Evolutionary conservation across 768 basidiomycete species (phyloP).

Genomic region (Russula dissimulans): DNA sequence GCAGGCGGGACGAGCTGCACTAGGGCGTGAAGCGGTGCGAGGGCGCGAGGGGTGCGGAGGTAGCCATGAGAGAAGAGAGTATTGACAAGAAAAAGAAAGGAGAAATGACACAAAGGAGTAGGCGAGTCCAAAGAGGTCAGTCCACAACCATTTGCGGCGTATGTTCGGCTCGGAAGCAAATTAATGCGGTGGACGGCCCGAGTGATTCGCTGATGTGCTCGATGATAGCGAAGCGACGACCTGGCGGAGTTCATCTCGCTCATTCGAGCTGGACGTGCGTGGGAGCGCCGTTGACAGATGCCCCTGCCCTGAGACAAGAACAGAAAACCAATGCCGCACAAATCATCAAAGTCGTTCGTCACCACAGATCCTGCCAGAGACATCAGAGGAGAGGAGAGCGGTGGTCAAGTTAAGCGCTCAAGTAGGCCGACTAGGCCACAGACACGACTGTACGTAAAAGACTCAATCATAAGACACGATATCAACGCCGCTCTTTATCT

Average conservation of each 20-base stretch:
- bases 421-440: not conserved
- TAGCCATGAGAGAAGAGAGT: not conserved
- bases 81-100: constrained; percentile 3
- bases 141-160: not conserved
- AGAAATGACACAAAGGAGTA: not conserved
- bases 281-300: not conserved
- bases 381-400: not conserved
- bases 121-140: no score
- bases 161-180: not conserved
- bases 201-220: no score
- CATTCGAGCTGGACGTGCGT: not conserved
- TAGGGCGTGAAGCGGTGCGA: constrained; percentile 10
- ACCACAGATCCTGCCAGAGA: not conserved
- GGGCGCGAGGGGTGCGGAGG: constrained; percentile 1
- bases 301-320: not conserved
- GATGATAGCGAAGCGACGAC: not conserved
- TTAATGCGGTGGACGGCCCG: constrained; percentile 1
- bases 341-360: not conserved
- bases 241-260: not conserved
- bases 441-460: constrained; percentile 4
- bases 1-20: not conserved
- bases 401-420: not conserved
- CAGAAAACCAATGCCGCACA: not conserved
- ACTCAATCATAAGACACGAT: not conserved
- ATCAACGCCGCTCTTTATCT: not conserved